A percentile compares a stretch with the other conserved stretches of the same genome.
phyloP scores from a whole-genome alignment of 2,329 filamentous ascomycete species.

The Exophiala bonariae region DNA sequence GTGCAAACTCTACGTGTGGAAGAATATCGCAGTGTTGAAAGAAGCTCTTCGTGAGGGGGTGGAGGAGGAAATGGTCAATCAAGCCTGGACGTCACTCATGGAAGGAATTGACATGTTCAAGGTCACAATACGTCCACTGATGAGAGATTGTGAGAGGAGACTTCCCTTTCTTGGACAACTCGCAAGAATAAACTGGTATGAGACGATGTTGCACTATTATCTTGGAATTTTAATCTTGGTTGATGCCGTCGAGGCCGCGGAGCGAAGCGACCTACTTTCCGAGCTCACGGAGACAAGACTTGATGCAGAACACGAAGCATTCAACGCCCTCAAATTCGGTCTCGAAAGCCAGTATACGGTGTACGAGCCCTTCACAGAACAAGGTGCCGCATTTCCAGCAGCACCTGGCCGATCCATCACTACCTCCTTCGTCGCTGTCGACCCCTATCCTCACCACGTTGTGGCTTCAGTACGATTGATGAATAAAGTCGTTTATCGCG shows the following conservation, averaged over 20 bases:
- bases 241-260: conserved; percentile 30
- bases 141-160: conserved; percentile 31
- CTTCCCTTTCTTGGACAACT: conserved; percentile 33
- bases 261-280: conserved; percentile 29
- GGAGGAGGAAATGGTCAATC: conserved; percentile 30
- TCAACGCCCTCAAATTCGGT: conserved; percentile 32
- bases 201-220: conserved; percentile 33
- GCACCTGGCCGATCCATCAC: conserved; percentile 6
- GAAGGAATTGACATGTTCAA: conserved; percentile 32
- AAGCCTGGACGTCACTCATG: conserved; percentile 29
- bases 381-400: not conserved
- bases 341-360: conserved; percentile 31
- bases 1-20: conserved; percentile 33
- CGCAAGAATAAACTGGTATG: conserved; percentile 36
- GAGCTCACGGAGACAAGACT: conserved; percentile 25
- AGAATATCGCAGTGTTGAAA: conserved; percentile 32
- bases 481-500: conserved; percentile 30
- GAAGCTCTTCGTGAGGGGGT: conserved; percentile 35
- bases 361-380: conserved; percentile 3
- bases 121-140: conserved; percentile 30
- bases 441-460: conserved; percentile 35
- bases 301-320: conserved; percentile 30
- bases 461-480: conserved; percentile 33
- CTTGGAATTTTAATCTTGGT: conserved; percentile 32
- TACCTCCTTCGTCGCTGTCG: conserved; percentile 32